Percentiles rank a stretch among this genome's conserved stretches.
Evolutionary conservation across 202 grass and related monocot species (phyloP).

Genomic region (Setaria viridis): DNA sequence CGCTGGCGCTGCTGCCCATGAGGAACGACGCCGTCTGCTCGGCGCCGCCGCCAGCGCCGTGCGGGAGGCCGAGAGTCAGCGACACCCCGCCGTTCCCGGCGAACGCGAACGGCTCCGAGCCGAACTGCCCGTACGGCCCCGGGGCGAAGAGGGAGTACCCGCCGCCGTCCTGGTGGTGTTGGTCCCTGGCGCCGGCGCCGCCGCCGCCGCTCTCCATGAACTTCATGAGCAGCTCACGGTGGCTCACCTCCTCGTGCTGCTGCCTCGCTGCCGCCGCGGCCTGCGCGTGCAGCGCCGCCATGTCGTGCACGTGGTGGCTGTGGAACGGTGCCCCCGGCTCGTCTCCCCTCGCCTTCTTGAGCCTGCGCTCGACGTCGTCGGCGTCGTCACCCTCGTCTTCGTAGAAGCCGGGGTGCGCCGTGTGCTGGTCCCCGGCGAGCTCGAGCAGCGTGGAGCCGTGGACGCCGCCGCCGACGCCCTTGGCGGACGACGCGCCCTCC

Average conservation of each 20-base stretch:
- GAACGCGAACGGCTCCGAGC: constrained; percentile 64
- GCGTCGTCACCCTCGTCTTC: constrained; percentile 15
- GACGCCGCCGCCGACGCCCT: background rate
- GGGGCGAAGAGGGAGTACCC: constrained; percentile 60
- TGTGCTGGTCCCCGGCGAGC: constrained; percentile 47
- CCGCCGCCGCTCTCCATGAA: constrained; percentile 81
- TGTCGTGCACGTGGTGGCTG: constrained; percentile 38
- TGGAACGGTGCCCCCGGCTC: constrained; percentile 19
- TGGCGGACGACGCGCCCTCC: background rate
- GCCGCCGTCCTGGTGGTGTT: constrained; percentile 34
- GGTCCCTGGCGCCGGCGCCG: constrained; percentile 33
- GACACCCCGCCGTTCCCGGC: constrained; percentile 73
- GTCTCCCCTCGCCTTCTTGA: constrained; percentile 73
- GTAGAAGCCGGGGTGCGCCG: constrained; percentile 49
- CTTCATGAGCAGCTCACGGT: constrained; percentile 92
- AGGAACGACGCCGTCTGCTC: constrained; percentile 80
- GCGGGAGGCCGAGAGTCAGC: constrained; percentile 89
- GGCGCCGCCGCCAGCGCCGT: constrained; percentile 48
- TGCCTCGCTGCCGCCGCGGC: constrained; percentile 51
- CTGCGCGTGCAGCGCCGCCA: constrained; percentile 56
- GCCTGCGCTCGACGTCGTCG: background rate
- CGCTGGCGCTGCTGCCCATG: constrained; percentile 43
- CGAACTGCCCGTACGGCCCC: constrained; percentile 60
- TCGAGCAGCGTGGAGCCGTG: constrained; percentile 46
- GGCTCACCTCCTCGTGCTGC: constrained; percentile 69